Evolutionary conservation across 2,329 filamentous ascomycete genomes (phyloP).

Genomic region (Penicillium sp.): DNA sequence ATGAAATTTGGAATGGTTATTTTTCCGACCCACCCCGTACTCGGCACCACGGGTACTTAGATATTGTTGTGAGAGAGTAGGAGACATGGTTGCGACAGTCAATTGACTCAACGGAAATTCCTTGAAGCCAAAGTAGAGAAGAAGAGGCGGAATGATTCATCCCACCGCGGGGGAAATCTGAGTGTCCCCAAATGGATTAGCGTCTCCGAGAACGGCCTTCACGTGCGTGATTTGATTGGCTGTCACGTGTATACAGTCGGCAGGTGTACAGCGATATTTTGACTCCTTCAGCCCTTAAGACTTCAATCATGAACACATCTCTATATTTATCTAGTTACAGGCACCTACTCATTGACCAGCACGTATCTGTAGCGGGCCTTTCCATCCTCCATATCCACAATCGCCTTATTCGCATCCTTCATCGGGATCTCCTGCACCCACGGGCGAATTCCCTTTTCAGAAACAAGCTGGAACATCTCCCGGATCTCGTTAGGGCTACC

Average conservation of each 20-base stretch:
- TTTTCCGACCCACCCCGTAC: conserved; percentile 25
- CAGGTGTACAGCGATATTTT: not conserved
- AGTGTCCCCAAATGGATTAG: conserved; percentile 19
- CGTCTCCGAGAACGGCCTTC: conserved; percentile 28
- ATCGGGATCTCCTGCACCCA: conserved; percentile 44
- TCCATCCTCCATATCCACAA: conserved; percentile 44
- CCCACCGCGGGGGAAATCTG: conserved; percentile 15
- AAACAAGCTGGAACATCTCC: conserved; percentile 45
- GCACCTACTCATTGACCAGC: conserved; percentile 38
- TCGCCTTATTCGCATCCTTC: conserved; percentile 43
- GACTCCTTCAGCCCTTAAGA: not conserved
- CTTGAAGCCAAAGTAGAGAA: not conserved
- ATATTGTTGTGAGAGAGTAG: conserved; percentile 31
- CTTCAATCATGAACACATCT: not conserved
- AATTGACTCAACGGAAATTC: conserved; percentile 1
- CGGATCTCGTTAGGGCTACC: conserved; percentile 41
- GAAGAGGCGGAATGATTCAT: conserved; percentile 15
- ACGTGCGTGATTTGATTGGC: conserved; percentile 17
- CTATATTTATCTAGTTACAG: not conserved
- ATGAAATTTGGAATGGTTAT: not conserved
- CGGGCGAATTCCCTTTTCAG: conserved; percentile 37
- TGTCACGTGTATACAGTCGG: not conserved
- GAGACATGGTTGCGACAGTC: conserved; percentile 20
- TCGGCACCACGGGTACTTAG: conserved; percentile 32
- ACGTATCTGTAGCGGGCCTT: conserved; percentile 48